Evolutionary conservation across 1,284 basidiomycete species (phyloP), one percentile per base, ranked within the genome.

Genomic region (Cutaneotrichosporon cavernicola): DNA sequence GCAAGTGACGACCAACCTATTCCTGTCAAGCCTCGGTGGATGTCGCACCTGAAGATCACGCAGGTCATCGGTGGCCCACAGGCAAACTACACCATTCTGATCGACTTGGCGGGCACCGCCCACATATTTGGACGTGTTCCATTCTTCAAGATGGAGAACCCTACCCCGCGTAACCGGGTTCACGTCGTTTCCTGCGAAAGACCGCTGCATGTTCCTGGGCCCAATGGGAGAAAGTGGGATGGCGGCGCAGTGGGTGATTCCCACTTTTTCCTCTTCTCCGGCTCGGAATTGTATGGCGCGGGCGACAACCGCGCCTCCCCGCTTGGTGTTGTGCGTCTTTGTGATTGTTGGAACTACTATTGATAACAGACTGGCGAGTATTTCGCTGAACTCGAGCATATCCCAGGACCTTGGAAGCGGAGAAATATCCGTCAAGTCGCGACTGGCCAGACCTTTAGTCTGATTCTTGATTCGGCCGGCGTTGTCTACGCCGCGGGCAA

Each of bases 401-500:
- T 80, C n/a, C 58, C 46, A 0, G 75, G 78, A 7, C 74, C 76
- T 5, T 81, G 80, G 76, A 63, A 66, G 26, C 68, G 66, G 46
- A 68, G 55, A 10, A 32, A 32, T 64, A 69, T 80, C 47, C 67
- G 75, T 2, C 73, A 76, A 65, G 65, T 88, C 9, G 86, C 88
- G 10, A 91, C 90, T 1, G 95, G 95, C 0, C 82, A 90, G 64
- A 89, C 86, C 0, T 97, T 95, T 80, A 90, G 91, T 1, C 79
- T 94, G 18, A 86, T 95, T 61, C 84, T 96, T 62, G 90, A 91
- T 4, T 86, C 87, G 62, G 84, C 84, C 30, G 95, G 93, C 22
- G 89, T 88, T 88, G 91, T 97, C 2, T 97, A 90, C 74, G 86
- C 92, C 0, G 88, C 92, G 69, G 95, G 95, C 40, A 93, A 90